Base-by-base conservation (phyloP, 2,329 filamentous ascomycete genomes). In the Phaeosphaeria sp. region DNA sequence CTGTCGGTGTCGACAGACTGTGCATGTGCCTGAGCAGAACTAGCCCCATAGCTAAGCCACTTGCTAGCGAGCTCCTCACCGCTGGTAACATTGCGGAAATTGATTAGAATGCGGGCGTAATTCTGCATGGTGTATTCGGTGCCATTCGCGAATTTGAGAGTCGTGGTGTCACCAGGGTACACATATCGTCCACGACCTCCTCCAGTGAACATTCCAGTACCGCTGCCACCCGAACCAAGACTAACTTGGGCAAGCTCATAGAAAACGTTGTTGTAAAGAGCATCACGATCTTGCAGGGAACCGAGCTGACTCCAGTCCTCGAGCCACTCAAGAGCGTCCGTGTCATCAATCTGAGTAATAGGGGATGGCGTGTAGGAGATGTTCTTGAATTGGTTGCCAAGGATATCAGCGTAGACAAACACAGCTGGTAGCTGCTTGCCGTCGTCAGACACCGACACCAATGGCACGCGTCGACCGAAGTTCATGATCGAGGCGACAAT, bases 381-480 rank as follows among this genome's bases (percentile, higher is more conserved):
- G 59, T 81, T 78, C 55, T 79, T 72, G 64, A 80, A 78, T 23
- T 77, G 76, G n/a, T 76, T 66, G 27, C 76, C 72, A 36, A 82
- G 69, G 1, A 84, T 75, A 60, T 85, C 82, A 18, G 77, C 67
- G 54, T 81, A 83, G 23, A 81, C 79, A 57, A 87, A 89, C 1
- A 88, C 78, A 50, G 86, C 78, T 0, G 88, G 88, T 17, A 86
- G 67, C 52, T 83, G 80, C 18, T 79, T 72, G n/a, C 87, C 87
- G 67, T 90, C 86, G 3, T 75, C 67, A 1, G 87, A 89, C 3
- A 89, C 81, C 0, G 87, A 89, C 0, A 89, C 85, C 1, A 90
- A 59, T 36, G 80, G 78, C 67, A 83, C 68, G 18, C 74, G 73
- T 13, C 83, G 78, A 6, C 78, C 79, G 65, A 69, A 89, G 55